Conservation (phyloP, 495 filamentous ascomycete genomes). For the Rusavskia elegans region DNA sequence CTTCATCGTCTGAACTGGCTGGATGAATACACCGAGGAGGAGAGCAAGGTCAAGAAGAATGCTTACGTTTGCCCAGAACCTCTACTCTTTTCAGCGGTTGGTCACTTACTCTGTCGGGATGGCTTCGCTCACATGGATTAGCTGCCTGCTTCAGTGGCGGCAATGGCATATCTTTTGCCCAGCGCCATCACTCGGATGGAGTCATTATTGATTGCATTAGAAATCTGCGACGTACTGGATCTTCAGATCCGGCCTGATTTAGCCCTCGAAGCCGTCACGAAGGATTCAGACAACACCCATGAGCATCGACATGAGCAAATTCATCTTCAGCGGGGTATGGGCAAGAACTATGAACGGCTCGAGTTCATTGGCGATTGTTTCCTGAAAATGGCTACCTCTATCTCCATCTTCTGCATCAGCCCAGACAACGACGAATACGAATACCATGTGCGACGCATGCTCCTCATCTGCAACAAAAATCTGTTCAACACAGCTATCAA, state of each 20-base stretch:
- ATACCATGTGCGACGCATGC: slow-evolving; percentile 82
- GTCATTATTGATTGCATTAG: slow-evolving; percentile 62
- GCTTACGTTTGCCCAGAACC: slow-evolving; percentile 42
- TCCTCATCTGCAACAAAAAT: slow-evolving; percentile 83
- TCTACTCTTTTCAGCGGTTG: slow-evolving; percentile 59
- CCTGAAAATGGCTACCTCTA: slow-evolving; percentile 89
- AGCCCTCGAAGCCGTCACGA: slow-evolving; percentile 83
- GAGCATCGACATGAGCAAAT: slow-evolving; percentile 56
- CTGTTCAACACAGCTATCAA: slow-evolving; percentile 60
- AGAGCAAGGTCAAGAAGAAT: slow-evolving; percentile 23
- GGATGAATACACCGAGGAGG: slow-evolving; percentile 39
- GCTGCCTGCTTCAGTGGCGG: slow-evolving; percentile 47
- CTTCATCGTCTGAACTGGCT: slow-evolving; percentile 68
- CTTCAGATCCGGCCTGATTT: slow-evolving; percentile 46
- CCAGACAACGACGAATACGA: slow-evolving; percentile 73
- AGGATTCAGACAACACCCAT: slow-evolving; percentile 82
- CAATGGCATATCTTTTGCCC: slow-evolving; percentile 59
- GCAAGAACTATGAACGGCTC: slow-evolving; percentile 87
- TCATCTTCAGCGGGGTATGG: slow-evolving; percentile 78
- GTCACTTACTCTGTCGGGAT: slow-evolving; percentile 12
- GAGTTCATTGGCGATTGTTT: slow-evolving; percentile 92
- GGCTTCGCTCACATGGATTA: slow-evolving; percentile 20
- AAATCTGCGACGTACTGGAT: slow-evolving; percentile 45
- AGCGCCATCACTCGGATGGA: slow-evolving; percentile 74
- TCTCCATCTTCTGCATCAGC: slow-evolving; percentile 59